Conservation (phyloP, 108 stramenopile species). For the Fragilaria crotonensis region DNA sequence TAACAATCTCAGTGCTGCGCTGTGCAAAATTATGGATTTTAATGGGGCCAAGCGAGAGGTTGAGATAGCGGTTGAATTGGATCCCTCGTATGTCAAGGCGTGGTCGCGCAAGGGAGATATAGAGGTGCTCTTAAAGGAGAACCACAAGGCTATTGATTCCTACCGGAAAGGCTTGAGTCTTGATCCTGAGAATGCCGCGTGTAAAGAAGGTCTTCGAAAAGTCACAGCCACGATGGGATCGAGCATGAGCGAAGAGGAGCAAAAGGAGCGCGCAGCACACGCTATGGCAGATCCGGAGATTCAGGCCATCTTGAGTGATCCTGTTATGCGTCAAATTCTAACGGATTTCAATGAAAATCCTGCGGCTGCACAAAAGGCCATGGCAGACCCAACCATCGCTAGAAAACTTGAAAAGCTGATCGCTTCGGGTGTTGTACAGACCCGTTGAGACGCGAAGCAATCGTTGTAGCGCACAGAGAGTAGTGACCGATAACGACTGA, state of each 20-base stretch:
- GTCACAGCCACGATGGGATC: slow-evolving; percentile 65
- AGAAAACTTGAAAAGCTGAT: slow-evolving; percentile 97
- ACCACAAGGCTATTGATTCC: slow-evolving; percentile 95
- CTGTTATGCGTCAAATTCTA: slow-evolving; percentile 93
- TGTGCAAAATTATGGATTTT: slow-evolving; percentile 96
- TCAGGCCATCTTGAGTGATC: slow-evolving; percentile 92
- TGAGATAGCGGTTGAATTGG: slow-evolving; percentile 93
- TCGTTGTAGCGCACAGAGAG: no score
- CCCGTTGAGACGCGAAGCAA: slow-evolving; percentile 40
- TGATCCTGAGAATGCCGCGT: slow-evolving; percentile 83
- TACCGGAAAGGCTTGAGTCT: slow-evolving; percentile 89
- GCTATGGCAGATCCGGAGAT: slow-evolving; percentile 99
- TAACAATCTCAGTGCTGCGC: slow-evolving; percentile 95
- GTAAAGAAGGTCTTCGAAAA: slow-evolving; percentile 90
- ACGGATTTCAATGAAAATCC: slow-evolving; percentile 94
- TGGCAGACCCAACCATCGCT: slow-evolving; percentile 81
- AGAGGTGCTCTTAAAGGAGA: slow-evolving; percentile 95
- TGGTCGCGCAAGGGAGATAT: slow-evolving; percentile 98
- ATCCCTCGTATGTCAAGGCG: slow-evolving; percentile 97
- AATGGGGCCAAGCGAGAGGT: slow-evolving; percentile 89
- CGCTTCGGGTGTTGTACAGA: slow-evolving; percentile 94
- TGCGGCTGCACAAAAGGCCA: slow-evolving; percentile 80
- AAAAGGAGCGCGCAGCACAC: slow-evolving; percentile 90
- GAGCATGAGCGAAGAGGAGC: slow-evolving; percentile 83
- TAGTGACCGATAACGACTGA: no score